Percentiles rank a stretch among this genome's conserved stretches.
These are phyloP conservation scores for Nakazawaea siamensis DNA, from an alignment of 805 yeast species.

Conservation along the genomic window DNA sequence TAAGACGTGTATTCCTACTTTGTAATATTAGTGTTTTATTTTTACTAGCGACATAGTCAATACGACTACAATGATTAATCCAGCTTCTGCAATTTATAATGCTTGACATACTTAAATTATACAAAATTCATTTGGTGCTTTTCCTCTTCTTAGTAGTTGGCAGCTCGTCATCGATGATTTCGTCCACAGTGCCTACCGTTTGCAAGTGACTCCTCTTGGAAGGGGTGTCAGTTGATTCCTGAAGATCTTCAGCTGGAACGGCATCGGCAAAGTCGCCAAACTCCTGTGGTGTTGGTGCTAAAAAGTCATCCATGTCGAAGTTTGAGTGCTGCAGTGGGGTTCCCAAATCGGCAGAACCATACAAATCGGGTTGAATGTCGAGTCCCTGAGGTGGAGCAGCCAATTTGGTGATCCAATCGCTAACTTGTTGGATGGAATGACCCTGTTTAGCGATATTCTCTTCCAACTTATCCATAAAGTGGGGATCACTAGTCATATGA, in stretches of 20 bases:
- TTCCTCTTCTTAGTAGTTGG: conserved; percentile 1
- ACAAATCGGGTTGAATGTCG: neutral
- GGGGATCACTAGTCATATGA: conserved; percentile 10
- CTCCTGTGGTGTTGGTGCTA: conserved; percentile 20
- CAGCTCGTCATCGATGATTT: conserved; percentile 4
- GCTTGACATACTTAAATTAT: neutral
- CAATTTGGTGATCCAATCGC: conserved; percentile 43
- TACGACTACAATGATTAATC: no score
- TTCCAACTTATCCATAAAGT: conserved; percentile 31
- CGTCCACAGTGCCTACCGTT: conserved; percentile 5
- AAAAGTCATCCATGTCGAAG: conserved; percentile 25
- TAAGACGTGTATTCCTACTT: neutral
- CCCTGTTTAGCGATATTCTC: conserved; percentile 40
- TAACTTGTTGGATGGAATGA: conserved; percentile 44
- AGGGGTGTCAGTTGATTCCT: neutral
- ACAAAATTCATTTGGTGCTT: neutral
- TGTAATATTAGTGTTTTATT: neutral
- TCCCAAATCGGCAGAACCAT: neutral
- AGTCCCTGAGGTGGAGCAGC: neutral
- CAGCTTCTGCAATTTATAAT: no score
- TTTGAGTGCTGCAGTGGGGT: conserved; percentile 13
- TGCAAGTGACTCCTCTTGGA: neutral
- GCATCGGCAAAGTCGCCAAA: no score
- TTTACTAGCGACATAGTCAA: neutral
- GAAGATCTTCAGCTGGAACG: no score